Conservation (phyloP, 192 early-diverging fungal species). For the Kickxella alabastrina region DNA sequence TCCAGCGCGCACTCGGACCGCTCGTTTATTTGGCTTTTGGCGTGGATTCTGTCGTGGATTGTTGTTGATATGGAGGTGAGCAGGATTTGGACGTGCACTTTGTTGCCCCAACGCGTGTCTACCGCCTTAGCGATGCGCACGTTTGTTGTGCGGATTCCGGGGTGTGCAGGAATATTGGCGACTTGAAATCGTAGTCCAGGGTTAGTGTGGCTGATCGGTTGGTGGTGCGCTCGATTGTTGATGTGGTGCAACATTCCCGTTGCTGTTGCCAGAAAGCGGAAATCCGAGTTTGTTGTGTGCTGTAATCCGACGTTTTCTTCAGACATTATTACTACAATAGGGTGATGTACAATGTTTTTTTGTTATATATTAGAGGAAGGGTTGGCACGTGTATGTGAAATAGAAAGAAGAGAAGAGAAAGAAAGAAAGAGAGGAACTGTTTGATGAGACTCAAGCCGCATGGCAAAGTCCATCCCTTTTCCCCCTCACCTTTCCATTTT, state of each 20-base stretch:
- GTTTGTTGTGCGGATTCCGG: constrained; percentile 42
- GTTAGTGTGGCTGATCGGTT: constrained; percentile 27
- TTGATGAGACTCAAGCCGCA: too few relatives aligned
- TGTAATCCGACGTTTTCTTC: not conserved
- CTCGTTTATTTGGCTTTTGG: constrained; percentile 11
- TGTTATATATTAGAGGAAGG: not conserved
- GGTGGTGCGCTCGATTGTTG: constrained; percentile 14
- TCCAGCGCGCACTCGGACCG: constrained; percentile 21
- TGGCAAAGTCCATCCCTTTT: too few relatives aligned
- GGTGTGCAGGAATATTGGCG: constrained; percentile 20
- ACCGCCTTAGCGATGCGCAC: constrained; percentile 24
- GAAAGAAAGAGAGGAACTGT: not conserved
- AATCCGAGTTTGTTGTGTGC: not conserved
- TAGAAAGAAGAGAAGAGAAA: not conserved
- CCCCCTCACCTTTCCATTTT: too few relatives aligned
- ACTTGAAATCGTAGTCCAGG: constrained; percentile 18
- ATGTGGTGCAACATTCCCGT: not conserved
- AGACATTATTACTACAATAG: not conserved
- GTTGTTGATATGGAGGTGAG: constrained; percentile 41
- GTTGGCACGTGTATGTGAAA: not conserved
- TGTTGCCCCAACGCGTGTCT: constrained; percentile 11
- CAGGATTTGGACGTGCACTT: constrained; percentile 18
- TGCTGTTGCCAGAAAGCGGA: not conserved
- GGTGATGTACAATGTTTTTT: not conserved
- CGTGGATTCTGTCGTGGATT: constrained; percentile 21